phyloP scores from a whole-genome alignment of 75 land plant genomes.

The Picea glauca region DNA sequence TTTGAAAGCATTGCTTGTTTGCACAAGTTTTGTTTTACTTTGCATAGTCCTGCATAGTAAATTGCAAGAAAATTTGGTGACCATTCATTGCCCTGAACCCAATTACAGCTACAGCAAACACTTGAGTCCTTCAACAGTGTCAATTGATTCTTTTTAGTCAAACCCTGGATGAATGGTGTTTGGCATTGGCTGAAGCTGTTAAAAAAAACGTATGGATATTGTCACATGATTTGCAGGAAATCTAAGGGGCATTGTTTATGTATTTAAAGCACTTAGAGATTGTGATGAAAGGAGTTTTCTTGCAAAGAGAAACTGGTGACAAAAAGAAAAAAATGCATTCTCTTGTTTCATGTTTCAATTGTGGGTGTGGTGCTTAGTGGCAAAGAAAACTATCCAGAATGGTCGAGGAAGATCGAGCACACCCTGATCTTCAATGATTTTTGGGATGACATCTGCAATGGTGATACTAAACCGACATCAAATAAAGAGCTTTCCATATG shows the following conservation, averaged over 20 bases:
- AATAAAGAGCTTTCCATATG: no score
- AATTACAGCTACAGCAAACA: slow-evolving; percentile 11
- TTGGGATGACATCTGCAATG: no score
- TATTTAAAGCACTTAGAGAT: background rate
- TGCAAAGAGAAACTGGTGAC: no score
- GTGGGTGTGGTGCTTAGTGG: no score
- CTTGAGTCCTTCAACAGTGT: slow-evolving; percentile 21
- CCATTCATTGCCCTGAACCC: slow-evolving; percentile 33
- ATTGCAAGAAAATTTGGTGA: slow-evolving; percentile 22
- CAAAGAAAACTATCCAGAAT: no score
- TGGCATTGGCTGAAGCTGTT: slow-evolving; percentile 31
- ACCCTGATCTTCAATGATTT: no score
- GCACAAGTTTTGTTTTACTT: slow-evolving; percentile 35
- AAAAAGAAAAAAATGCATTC: no score
- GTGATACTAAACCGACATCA: no score
- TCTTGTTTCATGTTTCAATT: no score
- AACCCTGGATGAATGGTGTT: slow-evolving; percentile 35
- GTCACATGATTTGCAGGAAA: slow-evolving; percentile 43
- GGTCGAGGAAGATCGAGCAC: no score
- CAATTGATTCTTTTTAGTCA: slow-evolving; percentile 12
- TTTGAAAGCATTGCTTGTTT: slow-evolving; percentile 19
- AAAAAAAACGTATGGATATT: slow-evolving; percentile 41
- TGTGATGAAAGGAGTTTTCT: no score
- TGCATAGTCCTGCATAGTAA: slow-evolving; percentile 32
- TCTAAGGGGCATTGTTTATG: background rate